Evolutionary conservation across 2,329 filamentous ascomycete genomes (phyloP).

Genomic region (Colletotrichum cordylinicola): DNA sequence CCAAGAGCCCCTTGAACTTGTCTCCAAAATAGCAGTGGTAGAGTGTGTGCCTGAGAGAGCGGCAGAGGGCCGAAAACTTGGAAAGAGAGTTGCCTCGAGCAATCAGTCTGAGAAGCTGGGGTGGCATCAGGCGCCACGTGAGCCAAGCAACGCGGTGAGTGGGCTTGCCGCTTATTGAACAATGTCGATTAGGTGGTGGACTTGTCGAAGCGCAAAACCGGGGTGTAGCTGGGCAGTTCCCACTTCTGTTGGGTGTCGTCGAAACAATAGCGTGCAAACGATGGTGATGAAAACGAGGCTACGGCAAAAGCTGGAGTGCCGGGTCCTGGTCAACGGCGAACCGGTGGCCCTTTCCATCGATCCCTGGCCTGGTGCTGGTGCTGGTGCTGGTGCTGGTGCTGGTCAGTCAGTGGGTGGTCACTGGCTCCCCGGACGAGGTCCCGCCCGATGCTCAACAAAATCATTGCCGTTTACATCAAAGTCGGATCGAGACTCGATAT

Average conservation of each 20-base stretch:
- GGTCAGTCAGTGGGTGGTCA: neutral
- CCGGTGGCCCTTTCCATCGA: neutral
- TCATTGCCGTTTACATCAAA: neutral
- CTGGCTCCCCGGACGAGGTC: neutral
- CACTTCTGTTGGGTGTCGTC: conserved; percentile 15
- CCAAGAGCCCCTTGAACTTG: neutral
- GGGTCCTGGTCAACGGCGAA: neutral
- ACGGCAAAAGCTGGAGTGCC: neutral
- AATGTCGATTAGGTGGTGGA: neutral
- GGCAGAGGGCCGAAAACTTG: neutral
- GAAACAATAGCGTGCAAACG: conserved; percentile 8
- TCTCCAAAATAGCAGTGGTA: neutral
- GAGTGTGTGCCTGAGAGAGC: neutral
- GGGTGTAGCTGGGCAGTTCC: conserved; percentile 1
- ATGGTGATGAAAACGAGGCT: neutral
- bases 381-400: neutral
- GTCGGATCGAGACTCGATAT: neutral
- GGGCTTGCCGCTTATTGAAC: conserved; percentile 11
- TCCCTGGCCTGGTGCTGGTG: neutral
- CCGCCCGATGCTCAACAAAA: conserved; percentile 15
- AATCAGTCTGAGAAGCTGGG: conserved; percentile 5
- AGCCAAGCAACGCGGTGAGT: conserved; percentile 11
- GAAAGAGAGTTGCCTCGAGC: neutral
- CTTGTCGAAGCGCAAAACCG: neutral
- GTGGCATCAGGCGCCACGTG: conserved; percentile 17